A percentile compares a stretch with the other conserved stretches of the same genome.
These are phyloP conservation scores for Populus simonii DNA, from an alignment of 345 rosid species.

Conservation along the genomic window DNA sequence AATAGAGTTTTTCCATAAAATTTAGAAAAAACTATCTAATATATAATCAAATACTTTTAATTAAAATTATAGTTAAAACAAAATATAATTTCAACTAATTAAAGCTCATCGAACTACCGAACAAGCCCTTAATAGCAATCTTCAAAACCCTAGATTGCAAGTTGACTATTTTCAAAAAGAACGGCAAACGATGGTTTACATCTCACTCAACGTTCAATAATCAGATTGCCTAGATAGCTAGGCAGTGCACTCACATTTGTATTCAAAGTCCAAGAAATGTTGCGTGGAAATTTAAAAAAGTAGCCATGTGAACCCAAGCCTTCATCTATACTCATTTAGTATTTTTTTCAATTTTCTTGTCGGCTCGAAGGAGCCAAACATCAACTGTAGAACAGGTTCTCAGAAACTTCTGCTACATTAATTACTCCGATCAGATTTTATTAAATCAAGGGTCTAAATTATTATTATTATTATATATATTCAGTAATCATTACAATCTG, in stretches of 20 bases:
- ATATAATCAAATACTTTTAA: no score
- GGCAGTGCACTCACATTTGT: no score
- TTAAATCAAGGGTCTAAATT: not conserved
- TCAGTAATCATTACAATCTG: not conserved
- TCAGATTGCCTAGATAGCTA: not conserved
- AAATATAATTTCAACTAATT: no score
- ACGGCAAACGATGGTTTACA: not conserved
- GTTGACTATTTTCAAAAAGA: not conserved
- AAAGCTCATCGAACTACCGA: no score
- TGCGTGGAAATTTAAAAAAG: slow-evolving; percentile 9
- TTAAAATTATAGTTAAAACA: no score
- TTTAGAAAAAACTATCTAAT: no score
- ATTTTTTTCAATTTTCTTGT: no score
- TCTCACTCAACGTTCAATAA: not conserved
- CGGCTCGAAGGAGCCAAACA: not conserved
- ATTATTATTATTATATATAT: not conserved
- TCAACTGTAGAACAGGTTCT: not conserved
- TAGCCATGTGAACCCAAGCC: not conserved
- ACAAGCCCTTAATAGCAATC: not conserved
- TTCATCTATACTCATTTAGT: not conserved
- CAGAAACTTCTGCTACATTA: not conserved
- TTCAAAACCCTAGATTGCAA: not conserved
- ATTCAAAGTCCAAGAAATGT: not conserved
- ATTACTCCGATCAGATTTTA: not conserved
- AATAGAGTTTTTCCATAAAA: no score